Conservation (phyloP, 148 eudicot species). For the Amaranthus cruentus region DNA sequence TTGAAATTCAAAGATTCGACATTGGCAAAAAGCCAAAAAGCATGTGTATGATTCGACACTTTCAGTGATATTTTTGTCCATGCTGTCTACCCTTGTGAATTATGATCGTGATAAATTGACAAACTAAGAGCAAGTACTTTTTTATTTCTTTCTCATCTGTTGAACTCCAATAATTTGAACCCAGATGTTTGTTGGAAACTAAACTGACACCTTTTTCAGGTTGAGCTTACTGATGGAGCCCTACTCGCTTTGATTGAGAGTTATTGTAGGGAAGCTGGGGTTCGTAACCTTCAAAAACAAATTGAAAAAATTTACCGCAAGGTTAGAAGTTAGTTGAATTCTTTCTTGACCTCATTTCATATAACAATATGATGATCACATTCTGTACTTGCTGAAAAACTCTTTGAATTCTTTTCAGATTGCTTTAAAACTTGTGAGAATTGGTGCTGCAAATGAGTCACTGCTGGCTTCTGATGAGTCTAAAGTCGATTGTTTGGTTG, state of each 20-base stretch:
- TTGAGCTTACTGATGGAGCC: conserved; percentile 84
- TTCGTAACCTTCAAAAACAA: conserved; percentile 94
- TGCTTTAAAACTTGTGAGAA: conserved; percentile 82
- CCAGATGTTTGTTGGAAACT: background rate
- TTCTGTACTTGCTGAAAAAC: background rate
- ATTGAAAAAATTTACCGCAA: conserved; percentile 97
- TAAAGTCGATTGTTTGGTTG: conserved; percentile 30
- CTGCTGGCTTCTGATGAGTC: conserved; percentile 24
- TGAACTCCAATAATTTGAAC: background rate
- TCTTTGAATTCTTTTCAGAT: conserved; percentile 44
- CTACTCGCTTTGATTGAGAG: conserved; percentile 89
- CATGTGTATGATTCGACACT: background rate
- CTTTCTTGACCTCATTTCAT: background rate
- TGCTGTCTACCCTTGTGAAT: background rate
- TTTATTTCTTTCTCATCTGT: background rate
- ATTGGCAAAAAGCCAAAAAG: background rate
- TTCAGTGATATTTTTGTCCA: background rate
- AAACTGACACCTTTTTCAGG: conserved; percentile 39
- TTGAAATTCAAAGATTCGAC: background rate
- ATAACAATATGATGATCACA: conserved; percentile 1
- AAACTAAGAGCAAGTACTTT: background rate
- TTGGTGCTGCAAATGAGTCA: conserved; percentile 38
- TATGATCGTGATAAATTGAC: background rate
- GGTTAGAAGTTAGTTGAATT: conserved; percentile 33
- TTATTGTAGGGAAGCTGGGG: conserved; percentile 98